Evolutionary conservation across 2,329 filamentous ascomycete genomes (phyloP), one percentile per base, ranked within the genome.

Genomic region (Trichoderma afroharzianum): DNA sequence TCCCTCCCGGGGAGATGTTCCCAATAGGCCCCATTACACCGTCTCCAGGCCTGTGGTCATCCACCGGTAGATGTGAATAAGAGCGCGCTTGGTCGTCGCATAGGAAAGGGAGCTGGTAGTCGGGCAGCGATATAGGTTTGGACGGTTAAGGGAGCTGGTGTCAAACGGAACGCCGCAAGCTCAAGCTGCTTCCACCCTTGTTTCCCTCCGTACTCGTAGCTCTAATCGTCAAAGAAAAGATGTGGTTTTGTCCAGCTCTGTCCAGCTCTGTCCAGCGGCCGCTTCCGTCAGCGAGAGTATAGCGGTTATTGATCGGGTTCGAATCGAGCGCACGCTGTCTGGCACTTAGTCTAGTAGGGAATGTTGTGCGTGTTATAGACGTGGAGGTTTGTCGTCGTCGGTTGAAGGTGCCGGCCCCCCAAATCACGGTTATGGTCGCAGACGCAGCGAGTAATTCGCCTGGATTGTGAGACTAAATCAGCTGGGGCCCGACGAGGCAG

Each of bases 1-100:
- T 93, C 84, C 91, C 92, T 80, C 88, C 89, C 75, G 92, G 91
- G 83, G 92, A 94, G 83, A 94, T 85, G 82, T 90, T 91, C 85
- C 91, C 90, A 80, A 93, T 86, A 79, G 89, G 86, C 82, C 90
- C 90, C 92, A 94, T 94, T 81, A 81, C 83, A 82, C 82, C 77
- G 79, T 78, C 75, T 76, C 78, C 75, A 75, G 80, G 78, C 76
- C 78, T 78, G 79, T 78, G 80, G 81, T 84, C 85, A 87, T 87
- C 83, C 83, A 85, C 81, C 79, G 78, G 74, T 71, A 59, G 68
- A 71, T 21, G 18, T 71, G 11, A 47, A 32, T 32, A 64, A 53
- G 67, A 70, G 72, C 67, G 70, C 68, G 71, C 71, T 72, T 61
- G 72, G 63, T 68, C 68, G 74, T 73, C 72, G 77, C 78, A 79